These are phyloP conservation scores for Fusarium subglutinans DNA, from an alignment of 2,329 filamentous ascomycete species.

Conservation along the genomic window DNA sequence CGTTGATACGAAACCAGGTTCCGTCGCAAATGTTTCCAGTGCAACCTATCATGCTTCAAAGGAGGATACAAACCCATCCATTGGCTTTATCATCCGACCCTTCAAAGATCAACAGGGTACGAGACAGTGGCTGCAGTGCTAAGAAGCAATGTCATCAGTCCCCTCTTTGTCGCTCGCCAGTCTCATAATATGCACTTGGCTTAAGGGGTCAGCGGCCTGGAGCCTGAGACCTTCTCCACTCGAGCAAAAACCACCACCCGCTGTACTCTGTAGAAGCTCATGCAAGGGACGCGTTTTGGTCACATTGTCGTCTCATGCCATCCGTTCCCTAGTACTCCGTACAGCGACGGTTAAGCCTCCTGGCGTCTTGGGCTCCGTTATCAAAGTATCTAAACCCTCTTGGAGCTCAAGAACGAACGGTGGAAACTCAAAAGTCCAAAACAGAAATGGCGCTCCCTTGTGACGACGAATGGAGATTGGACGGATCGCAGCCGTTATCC, in stretches of 20 bases:
- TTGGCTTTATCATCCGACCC: slow-evolving; percentile 3
- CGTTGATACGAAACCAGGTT: slow-evolving; percentile 22
- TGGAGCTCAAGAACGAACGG: slow-evolving; percentile 6
- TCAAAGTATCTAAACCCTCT: slow-evolving; percentile 9
- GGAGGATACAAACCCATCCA: slow-evolving; percentile 1
- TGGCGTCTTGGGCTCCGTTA: slow-evolving; percentile 11
- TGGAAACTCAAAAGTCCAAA: slow-evolving; percentile 34
- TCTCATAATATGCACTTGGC: background rate
- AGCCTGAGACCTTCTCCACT: slow-evolving; percentile 29
- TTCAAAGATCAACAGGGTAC: background rate
- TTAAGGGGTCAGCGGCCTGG: slow-evolving; percentile 25
- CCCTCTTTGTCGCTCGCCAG: background rate
- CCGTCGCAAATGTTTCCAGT: background rate
- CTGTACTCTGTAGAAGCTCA: slow-evolving; percentile 35
- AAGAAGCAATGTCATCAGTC: slow-evolving; percentile 4
- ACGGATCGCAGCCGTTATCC: slow-evolving; percentile 11
- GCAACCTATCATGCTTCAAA: slow-evolving; percentile 22
- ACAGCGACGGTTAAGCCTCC: slow-evolving; percentile 13
- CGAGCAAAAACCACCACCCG: slow-evolving; percentile 20
- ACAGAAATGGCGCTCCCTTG: slow-evolving; percentile 7
- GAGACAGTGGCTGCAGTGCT: background rate
- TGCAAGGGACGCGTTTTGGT: slow-evolving; percentile 34
- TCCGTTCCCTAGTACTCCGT: slow-evolving; percentile 29
- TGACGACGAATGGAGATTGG: slow-evolving; percentile 21
- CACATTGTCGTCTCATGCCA: slow-evolving; percentile 30